phyloP scores from a whole-genome alignment of 2,329 filamentous ascomycete species.

The Colletotrichum simmondsii region DNA sequence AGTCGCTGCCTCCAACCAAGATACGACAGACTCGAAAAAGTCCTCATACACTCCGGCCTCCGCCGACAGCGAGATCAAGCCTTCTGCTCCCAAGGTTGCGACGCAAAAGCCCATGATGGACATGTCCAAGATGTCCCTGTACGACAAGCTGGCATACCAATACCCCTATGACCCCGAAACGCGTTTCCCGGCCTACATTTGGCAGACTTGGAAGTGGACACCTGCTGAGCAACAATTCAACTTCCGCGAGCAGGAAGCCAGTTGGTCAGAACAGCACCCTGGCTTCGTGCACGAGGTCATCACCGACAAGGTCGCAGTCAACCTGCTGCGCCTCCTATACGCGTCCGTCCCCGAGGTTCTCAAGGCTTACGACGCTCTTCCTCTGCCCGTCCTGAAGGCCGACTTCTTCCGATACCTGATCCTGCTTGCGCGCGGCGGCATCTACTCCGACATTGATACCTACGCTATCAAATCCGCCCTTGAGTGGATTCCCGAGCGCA shows the following conservation, averaged over 20 bases:
- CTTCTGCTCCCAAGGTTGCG: constrained; percentile 43
- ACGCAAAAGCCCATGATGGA: constrained; percentile 75
- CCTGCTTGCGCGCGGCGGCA: constrained; percentile 68
- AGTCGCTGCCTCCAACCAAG: constrained; percentile 36
- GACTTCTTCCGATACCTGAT: constrained; percentile 84
- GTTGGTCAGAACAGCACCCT: constrained; percentile 88
- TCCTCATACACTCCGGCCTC: not conserved
- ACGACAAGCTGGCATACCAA: constrained; percentile 88
- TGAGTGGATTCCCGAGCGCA: constrained; percentile 85
- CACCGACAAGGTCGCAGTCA: constrained; percentile 86
- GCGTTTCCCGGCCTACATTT: constrained; percentile 97
- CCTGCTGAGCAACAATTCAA: constrained; percentile 82
- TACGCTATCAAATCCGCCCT: constrained; percentile 82
- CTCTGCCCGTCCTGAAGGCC: constrained; percentile 80
- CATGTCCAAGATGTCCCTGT: constrained; percentile 76
- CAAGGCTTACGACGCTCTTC: constrained; percentile 79
- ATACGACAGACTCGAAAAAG: constrained; percentile 19
- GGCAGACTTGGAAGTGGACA: constrained; percentile 97
- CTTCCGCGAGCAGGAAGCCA: constrained; percentile 86
- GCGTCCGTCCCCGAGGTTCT: constrained; percentile 82
- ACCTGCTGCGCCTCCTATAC: constrained; percentile 88
- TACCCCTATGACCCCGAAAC: constrained; percentile 90
- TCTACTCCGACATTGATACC: constrained; percentile 94
- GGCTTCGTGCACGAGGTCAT: constrained; percentile 97
- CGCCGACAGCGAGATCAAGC: constrained; percentile 6